Percentiles rank a stretch among this genome's conserved stretches.
Conservation (phyloP, 768 basidiomycete genomes). For the Coprinellus micaceus region DNA sequence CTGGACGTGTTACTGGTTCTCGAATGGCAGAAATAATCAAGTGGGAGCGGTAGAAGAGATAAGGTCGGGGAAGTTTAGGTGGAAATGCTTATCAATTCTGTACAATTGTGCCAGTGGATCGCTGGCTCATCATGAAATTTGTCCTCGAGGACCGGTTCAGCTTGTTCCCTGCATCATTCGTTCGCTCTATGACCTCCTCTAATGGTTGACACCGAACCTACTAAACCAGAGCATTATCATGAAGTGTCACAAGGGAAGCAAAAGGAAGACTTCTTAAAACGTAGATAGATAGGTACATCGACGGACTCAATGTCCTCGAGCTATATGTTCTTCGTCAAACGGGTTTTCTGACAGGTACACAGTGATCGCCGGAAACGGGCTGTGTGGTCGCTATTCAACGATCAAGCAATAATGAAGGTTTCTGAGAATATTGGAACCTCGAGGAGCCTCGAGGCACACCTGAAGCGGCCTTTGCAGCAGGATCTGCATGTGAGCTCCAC, state of each 20-base stretch:
- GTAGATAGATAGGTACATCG: neutral
- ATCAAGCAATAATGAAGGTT: slow-evolving; percentile 3
- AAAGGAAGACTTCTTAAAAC: neutral
- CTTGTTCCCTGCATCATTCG: neutral
- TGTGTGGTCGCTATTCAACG: slow-evolving; percentile 8
- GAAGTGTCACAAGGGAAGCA: neutral
- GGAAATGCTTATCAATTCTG: slow-evolving; percentile 10
- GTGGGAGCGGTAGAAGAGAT: neutral
- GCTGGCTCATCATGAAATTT: neutral
- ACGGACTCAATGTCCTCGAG: neutral
- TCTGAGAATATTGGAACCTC: neutral
- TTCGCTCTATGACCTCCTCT: neutral
- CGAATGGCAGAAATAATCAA: slow-evolving; percentile 8
- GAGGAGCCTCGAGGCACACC: neutral
- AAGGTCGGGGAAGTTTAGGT: neutral
- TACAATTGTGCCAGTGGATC: neutral
- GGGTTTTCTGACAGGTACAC: neutral
- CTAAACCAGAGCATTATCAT: neutral
- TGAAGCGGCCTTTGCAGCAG: neutral
- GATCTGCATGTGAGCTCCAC: neutral
- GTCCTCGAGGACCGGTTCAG: neutral
- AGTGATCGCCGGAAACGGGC: slow-evolving; percentile 9
- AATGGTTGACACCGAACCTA: neutral
- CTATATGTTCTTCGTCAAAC: neutral
- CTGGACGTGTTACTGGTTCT: neutral